Conservation (phyloP, 208 protist species). For the Crithidia bombi region DNA sequence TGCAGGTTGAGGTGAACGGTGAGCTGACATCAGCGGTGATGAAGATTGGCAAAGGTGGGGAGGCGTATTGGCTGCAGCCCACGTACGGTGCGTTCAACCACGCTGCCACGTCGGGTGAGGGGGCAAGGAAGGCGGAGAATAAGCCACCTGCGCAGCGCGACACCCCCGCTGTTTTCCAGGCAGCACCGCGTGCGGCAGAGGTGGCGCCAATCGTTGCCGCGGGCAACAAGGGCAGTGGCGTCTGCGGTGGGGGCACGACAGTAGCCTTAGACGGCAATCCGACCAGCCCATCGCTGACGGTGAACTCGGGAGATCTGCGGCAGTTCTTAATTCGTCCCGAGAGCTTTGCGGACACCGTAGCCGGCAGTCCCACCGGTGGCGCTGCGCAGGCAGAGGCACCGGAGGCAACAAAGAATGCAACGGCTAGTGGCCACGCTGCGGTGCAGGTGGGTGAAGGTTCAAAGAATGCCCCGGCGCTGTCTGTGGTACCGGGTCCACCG, state of each 20-base stretch:
- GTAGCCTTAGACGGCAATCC: background rate
- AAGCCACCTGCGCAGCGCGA: too few relatives aligned
- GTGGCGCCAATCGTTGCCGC: background rate
- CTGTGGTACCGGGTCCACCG: background rate
- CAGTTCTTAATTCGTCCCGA: slow-evolving; percentile 14
- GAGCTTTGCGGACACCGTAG: too few relatives aligned
- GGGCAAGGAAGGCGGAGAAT: background rate
- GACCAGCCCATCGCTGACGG: slow-evolving; percentile 5
- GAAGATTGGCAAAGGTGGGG: slow-evolving; percentile 95
- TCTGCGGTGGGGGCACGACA: background rate
- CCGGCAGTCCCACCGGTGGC: background rate
- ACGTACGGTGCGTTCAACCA: slow-evolving; percentile 38
- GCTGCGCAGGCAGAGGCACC: background rate
- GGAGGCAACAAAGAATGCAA: background rate
- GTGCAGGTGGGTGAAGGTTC: background rate
- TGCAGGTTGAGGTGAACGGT: slow-evolving; percentile 96
- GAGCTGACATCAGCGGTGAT: slow-evolving; percentile 89
- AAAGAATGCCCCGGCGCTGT: background rate
- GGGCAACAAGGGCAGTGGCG: background rate
- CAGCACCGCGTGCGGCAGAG: background rate
- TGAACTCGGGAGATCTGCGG: slow-evolving; percentile 15
- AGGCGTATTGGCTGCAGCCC: slow-evolving; percentile 93
- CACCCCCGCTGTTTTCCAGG: too few relatives aligned
- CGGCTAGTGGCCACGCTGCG: background rate
- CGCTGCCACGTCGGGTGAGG: too few relatives aligned